phyloP scores from a whole-genome alignment of 202 grass and related monocot species.

The Setaria italica region DNA sequence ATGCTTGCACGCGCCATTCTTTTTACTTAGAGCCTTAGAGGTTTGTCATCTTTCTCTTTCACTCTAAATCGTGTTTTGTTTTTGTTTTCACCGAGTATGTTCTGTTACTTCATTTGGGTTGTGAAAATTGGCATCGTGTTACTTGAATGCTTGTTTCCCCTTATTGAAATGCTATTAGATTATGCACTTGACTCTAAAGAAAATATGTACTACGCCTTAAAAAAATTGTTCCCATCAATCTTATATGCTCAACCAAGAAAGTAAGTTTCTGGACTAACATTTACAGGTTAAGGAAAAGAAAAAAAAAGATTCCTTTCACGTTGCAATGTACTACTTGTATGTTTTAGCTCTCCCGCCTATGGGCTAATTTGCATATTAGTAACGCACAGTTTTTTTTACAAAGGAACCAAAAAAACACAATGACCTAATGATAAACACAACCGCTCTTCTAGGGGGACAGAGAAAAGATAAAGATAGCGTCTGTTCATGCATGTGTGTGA shows the following conservation, averaged over 20 bases:
- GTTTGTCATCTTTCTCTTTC: background rate
- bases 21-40: slow-evolving; percentile 12
- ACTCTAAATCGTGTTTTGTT: background rate
- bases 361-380: too few relatives aligned
- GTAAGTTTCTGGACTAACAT: background rate
- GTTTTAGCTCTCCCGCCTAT: too few relatives aligned
- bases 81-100: background rate
- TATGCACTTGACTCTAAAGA: too few relatives aligned
- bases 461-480: background rate
- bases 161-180: background rate
- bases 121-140: background rate
- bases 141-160: background rate
- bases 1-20: background rate
- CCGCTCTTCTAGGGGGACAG: too few relatives aligned
- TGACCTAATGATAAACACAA: too few relatives aligned
- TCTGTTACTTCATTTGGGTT: background rate
- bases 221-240: too few relatives aligned
- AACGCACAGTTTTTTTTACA: too few relatives aligned
- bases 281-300: background rate
- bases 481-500: background rate
- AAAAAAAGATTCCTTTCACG: too few relatives aligned
- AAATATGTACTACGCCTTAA: too few relatives aligned
- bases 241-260: background rate
- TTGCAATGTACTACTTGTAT: too few relatives aligned
- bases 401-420: too few relatives aligned